Percentiles rank a stretch among this genome's conserved stretches.
Evolutionary conservation across 2,329 filamentous ascomycete genomes (phyloP).

Genomic region (Sclerotinia spermophila): DNA sequence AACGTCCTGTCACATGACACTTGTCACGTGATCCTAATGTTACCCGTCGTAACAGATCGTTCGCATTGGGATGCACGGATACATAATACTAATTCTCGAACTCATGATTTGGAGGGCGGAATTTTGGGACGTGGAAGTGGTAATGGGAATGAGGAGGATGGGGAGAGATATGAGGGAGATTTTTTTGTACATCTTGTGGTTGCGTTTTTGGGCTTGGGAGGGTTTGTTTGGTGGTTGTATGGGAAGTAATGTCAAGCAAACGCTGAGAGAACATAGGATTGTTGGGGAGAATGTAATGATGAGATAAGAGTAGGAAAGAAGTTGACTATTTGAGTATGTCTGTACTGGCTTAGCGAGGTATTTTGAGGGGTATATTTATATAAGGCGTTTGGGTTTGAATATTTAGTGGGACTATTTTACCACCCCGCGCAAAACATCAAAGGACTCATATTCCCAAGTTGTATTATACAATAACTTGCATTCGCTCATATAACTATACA

Average conservation of each 20-base stretch:
- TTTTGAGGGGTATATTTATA: not conserved
- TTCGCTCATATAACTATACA: too few relatives aligned
- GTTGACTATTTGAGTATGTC: not conserved
- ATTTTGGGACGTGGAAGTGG: not conserved
- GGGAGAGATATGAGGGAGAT: not conserved
- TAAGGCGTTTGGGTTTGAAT: not conserved
- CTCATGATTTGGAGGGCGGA: not conserved
- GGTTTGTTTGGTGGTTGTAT: conserved; percentile 3
- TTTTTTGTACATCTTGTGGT: not conserved
- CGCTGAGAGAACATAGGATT: too few relatives aligned
- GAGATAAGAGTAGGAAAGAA: not conserved
- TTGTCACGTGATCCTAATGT: too few relatives aligned
- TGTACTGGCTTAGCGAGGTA: not conserved
- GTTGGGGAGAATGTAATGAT: too few relatives aligned
- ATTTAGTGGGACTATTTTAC: not conserved
- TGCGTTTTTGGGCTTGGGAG: not conserved
- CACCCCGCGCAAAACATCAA: too few relatives aligned
- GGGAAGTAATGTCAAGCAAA: not conserved
- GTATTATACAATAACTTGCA: too few relatives aligned
- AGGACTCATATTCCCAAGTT: too few relatives aligned
- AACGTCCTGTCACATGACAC: too few relatives aligned
- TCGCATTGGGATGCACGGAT: conserved; percentile 10
- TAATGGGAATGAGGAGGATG: not conserved
- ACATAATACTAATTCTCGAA: not conserved
- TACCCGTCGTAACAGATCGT: too few relatives aligned